Conservation (phyloP, 768 basidiomycete genomes). For the Termitomyces sp. region DNA sequence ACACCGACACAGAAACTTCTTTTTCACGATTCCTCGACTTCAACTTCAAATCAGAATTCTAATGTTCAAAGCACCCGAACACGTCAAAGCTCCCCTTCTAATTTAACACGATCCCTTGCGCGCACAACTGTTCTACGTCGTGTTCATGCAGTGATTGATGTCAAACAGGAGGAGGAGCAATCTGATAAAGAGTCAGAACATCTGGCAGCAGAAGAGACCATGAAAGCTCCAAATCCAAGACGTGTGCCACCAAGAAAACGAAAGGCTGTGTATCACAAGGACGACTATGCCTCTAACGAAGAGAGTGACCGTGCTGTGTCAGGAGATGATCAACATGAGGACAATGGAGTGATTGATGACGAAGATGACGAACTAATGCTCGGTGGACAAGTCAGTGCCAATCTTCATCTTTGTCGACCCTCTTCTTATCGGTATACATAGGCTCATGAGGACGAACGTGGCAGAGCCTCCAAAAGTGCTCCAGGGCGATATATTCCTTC, state of each 20-base stretch:
- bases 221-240: neutral
- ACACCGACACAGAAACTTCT: constrained; percentile 1
- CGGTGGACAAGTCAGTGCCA: constrained; percentile 46
- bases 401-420: neutral
- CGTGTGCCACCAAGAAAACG: constrained; percentile 8
- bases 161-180: constrained; percentile 69
- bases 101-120: constrained; percentile 11
- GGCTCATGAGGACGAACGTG: constrained; percentile 29
- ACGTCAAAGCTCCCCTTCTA: constrained; percentile 12
- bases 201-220: neutral
- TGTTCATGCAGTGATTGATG: constrained; percentile 61
- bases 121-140: constrained; percentile 51
- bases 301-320: constrained; percentile 6
- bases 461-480: constrained; percentile 10
- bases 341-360: constrained; percentile 32
- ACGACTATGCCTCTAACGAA: constrained; percentile 9
- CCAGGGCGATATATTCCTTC: constrained; percentile 9
- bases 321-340: constrained; percentile 21
- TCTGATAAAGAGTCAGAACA: constrained; percentile 20
- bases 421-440: constrained; percentile 13
- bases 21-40: neutral
- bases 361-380: constrained; percentile 64
- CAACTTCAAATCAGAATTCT: constrained; percentile 4
- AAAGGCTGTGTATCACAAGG: constrained; percentile 4
- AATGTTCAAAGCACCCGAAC: constrained; percentile 3